A percentile compares a stretch with the other conserved stretches of the same genome.
These are phyloP conservation scores for Xylariales sp. DNA, from an alignment of 2,329 filamentous ascomycete genomes.

Conservation along the genomic window DNA sequence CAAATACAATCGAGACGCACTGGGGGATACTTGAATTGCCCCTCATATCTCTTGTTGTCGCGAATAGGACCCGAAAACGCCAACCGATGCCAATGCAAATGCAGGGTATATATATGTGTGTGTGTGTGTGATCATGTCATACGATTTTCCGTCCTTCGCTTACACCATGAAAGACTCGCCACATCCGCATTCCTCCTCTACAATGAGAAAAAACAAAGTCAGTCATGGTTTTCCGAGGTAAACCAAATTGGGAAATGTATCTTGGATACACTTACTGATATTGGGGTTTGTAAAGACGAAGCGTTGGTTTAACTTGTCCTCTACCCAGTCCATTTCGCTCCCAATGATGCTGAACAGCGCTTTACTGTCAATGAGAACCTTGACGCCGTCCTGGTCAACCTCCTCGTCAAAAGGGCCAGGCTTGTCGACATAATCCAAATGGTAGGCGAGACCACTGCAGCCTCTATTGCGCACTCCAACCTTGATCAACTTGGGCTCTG, in stretches of 20 bases:
- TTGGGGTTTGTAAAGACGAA: conserved; percentile 98
- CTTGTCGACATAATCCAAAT: conserved; percentile 93
- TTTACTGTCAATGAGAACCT: conserved; percentile 94
- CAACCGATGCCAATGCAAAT: no score
- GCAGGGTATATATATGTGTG: no score
- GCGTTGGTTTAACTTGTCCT: conserved; percentile 86
- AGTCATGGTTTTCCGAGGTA: no score
- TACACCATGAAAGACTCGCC: conserved; percentile 90
- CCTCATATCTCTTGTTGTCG: no score
- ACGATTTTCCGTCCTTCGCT: no score
- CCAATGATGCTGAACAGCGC: conserved; percentile 97
- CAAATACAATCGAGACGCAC: no score
- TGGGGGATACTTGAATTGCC: no score
- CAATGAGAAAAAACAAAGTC: no score
- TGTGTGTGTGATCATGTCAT: no score
- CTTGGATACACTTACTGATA: conserved; percentile 71
- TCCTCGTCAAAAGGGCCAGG: conserved; percentile 83
- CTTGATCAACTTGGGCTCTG: conserved; percentile 87
- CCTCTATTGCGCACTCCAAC: conserved; percentile 92
- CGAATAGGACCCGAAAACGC: no score
- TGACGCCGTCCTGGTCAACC: conserved; percentile 93
- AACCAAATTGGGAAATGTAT: no score
- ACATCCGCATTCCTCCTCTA: conserved; percentile 91
- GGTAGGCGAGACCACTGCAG: conserved; percentile 89
- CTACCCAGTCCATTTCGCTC: conserved; percentile 98